Conservation (phyloP, 208 protist species). For the Strigomonas culicis region DNA sequence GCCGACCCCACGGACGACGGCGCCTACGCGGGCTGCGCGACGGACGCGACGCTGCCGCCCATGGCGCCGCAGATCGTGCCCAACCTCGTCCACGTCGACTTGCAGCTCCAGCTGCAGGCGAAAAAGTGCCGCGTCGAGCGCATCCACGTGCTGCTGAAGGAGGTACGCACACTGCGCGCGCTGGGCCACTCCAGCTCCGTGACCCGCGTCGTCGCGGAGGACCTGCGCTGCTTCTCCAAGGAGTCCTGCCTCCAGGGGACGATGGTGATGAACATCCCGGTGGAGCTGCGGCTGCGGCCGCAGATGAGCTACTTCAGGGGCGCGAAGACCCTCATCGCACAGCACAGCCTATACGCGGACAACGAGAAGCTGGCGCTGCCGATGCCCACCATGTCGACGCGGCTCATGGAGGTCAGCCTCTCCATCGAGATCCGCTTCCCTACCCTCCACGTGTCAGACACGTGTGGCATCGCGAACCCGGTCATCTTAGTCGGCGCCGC, state of each 20-base stretch:
- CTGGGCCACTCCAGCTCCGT: slow-evolving; percentile 2
- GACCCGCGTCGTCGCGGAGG: background rate
- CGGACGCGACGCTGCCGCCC: background rate
- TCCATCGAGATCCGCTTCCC: background rate
- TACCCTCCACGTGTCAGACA: background rate
- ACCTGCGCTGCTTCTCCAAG: background rate
- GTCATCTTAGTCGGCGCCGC: background rate
- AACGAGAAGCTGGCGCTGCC: too few species aligned
- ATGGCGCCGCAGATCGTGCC: background rate
- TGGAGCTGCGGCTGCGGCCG: background rate
- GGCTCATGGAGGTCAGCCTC: background rate
- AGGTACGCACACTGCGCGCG: too few species aligned
- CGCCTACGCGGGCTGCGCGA: slow-evolving; percentile 10
- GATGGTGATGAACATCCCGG: background rate
- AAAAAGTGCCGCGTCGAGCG: too few species aligned
- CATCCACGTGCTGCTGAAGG: too few species aligned
- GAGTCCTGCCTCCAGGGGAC: background rate
- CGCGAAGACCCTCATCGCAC: too few species aligned
- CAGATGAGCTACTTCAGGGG: background rate
- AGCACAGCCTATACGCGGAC: too few species aligned
- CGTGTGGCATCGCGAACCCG: background rate
- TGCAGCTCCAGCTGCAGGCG: too few species aligned
- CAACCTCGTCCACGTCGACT: too few species aligned
- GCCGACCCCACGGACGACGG: slow-evolving; percentile 16
- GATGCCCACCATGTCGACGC: background rate